Evolutionary conservation across 1,139 yeast species (phyloP).

Genomic region (Groenewaldozyma sp.): DNA sequence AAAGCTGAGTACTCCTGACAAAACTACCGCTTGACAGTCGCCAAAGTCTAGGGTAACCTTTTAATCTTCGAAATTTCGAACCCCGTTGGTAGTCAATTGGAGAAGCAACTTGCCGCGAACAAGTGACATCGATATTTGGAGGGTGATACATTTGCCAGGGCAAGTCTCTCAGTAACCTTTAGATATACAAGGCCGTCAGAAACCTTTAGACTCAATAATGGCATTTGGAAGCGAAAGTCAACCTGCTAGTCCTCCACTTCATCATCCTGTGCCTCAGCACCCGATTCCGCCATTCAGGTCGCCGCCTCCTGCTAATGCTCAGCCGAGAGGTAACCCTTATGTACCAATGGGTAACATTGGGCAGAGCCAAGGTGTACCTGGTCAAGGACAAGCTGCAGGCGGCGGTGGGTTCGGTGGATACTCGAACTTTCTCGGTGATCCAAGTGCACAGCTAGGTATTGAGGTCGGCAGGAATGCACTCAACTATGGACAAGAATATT

Average conservation of each 20-base stretch:
- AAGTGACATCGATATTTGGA: too few relatives aligned
- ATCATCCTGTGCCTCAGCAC: conserved; percentile 40
- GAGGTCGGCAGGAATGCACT: conserved; percentile 85
- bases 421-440: conserved; percentile 55
- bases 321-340: conserved; percentile 14
- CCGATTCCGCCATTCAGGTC: conserved; percentile 34
- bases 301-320: conserved; percentile 26
- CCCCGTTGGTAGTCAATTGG: too few relatives aligned
- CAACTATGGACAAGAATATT: conserved; percentile 56
- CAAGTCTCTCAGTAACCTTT: not conserved
- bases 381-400: conserved; percentile 8
- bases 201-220: not conserved
- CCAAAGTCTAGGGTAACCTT: too few relatives aligned
- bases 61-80: too few relatives aligned
- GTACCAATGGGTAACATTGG: conserved; percentile 10
- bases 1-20: too few relatives aligned
- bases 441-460: conserved; percentile 76
- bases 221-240: not conserved
- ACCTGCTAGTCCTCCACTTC: conserved; percentile 31
- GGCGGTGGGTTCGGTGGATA: conserved; percentile 16
- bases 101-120: too few relatives aligned
- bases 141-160: not conserved
- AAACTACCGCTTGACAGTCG: too few relatives aligned
- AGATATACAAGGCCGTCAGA: not conserved
- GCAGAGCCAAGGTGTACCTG: conserved; percentile 4